Evolutionary conservation across 495 filamentous ascomycete species (phyloP), one percentile per base, ranked within the genome.

Genomic region (Symbiotaphrina buchneri): DNA sequence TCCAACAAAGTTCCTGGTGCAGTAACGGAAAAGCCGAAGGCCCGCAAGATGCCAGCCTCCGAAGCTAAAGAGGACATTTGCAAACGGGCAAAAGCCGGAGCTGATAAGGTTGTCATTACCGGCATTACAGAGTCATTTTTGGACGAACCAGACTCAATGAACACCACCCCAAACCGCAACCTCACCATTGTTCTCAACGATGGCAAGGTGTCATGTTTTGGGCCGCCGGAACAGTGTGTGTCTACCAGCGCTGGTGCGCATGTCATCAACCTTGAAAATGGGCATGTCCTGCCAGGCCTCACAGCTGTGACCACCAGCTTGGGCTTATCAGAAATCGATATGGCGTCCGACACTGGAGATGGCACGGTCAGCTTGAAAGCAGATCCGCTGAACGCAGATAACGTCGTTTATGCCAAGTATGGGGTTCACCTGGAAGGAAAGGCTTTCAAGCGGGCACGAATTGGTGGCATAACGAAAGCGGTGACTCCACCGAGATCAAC

Each of bases 311-410:
- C 56, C 8, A 52, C 53, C 17, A 44, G 43, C 15, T 44, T 73
- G 1, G 70, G 70, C 2, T 48, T 74, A 6, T 52, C 51, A 18
- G 66, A 57, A n/a, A 71, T 75, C 27, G 53, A 56, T 19, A 49
- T 49, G 3, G 68, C 72, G 37, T 11, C 21, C 2, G 40, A 35
- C 25, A 71, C 67, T 1, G 35, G 47, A 6, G 56, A 63, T 34
- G 61, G 61, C 17, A 21, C 26, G 3, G 27, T 42, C 10, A 36
- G 39, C n/a, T 30, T 30, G 1, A 24, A 28, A 1, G 15, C 26
- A 7, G 30, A 42, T 17, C 32, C 39, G 24, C 33, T 39, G 24
- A 40, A 48, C 15, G 41, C 41, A 10, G 41, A 48, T 10, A 49
- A 45, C 17, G 40, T 59, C 10, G 46, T 49, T 10, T 53, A 52